Percentiles rank a stretch among this genome's conserved stretches.
Conservation (phyloP, 176 grass and related monocot species). For the Thinopyrum elongatum region DNA sequence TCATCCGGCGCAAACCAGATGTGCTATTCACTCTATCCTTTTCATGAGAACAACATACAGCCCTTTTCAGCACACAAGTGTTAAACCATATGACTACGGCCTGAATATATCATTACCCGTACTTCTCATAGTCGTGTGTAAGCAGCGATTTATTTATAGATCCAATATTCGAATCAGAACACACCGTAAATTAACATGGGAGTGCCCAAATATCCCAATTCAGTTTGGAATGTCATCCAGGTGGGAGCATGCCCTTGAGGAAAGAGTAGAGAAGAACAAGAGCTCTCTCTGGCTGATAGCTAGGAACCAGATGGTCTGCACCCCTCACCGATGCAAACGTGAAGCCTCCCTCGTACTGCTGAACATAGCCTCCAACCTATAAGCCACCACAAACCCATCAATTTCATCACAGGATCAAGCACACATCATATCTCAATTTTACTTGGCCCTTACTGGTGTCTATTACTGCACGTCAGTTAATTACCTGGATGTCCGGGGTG, state of each 20-base stretch:
- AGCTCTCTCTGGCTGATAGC: slow-evolving; percentile 41
- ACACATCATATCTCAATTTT: not conserved
- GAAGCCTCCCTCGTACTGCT: slow-evolving; percentile 31
- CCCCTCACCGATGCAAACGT: slow-evolving; percentile 42
- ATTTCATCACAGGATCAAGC: not conserved
- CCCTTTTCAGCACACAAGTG: not conserved
- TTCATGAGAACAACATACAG: not conserved
- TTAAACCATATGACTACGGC: not conserved
- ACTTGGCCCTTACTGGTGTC: not conserved
- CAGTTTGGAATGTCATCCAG: slow-evolving; percentile 11
- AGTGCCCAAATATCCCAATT: not conserved
- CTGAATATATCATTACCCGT: not conserved
- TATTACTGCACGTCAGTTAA: not conserved
- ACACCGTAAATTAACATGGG: not conserved
- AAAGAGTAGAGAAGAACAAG: slow-evolving; percentile 39
- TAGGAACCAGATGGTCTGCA: slow-evolving; percentile 43
- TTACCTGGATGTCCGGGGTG: slow-evolving; percentile 34
- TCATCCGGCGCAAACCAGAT: not conserved
- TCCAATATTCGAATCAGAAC: not conserved
- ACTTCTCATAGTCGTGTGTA: not conserved
- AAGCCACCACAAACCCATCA: not conserved
- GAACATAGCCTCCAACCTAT: slow-evolving; percentile 50
- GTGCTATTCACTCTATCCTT: not conserved
- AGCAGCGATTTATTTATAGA: not conserved
- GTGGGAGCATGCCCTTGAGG: slow-evolving; percentile 34